phyloP scores from a whole-genome alignment of 2,329 filamentous ascomycete genomes.

The Scytalidium lignicola region DNA sequence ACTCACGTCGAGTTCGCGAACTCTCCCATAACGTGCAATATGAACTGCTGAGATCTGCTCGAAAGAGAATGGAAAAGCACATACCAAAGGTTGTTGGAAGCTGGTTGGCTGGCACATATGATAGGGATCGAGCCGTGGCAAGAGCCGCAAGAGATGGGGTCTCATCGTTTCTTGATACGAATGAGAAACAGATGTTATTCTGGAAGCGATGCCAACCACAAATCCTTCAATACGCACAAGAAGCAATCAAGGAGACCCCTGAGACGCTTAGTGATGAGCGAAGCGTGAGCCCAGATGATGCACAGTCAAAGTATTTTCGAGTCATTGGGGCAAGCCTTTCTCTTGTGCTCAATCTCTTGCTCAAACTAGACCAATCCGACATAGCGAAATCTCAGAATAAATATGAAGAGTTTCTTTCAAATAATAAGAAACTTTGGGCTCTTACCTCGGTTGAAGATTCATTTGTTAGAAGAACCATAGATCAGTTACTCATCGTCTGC shows the following conservation, averaged over 20 bases:
- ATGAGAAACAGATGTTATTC: conserved; percentile 72
- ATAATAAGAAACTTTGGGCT: conserved; percentile 59
- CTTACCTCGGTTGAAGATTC: conserved; percentile 58
- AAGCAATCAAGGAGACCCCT: conserved; percentile 74
- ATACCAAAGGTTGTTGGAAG: conserved; percentile 74
- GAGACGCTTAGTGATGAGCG: conserved; percentile 86
- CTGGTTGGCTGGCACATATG: conserved; percentile 89
- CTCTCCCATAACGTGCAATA: conserved; percentile 72
- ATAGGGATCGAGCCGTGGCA: conserved; percentile 72
- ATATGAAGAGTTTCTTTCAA: conserved; percentile 63
- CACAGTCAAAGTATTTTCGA: conserved; percentile 77
- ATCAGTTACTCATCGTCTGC: conserved; percentile 45
- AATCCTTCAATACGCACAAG: conserved; percentile 76
- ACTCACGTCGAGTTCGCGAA: conserved; percentile 80
- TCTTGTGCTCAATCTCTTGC: conserved; percentile 48
- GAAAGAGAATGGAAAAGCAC: conserved; percentile 78
- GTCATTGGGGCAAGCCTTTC: conserved; percentile 57
- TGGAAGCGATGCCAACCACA: conserved; percentile 77
- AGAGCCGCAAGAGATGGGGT: conserved; percentile 75
- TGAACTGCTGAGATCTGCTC: conserved; percentile 54
- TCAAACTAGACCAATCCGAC: conserved; percentile 44
- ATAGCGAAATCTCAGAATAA: conserved; percentile 53
- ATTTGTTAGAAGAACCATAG: conserved; percentile 45
- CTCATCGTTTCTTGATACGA: conserved; percentile 67
- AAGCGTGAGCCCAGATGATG: conserved; percentile 77